Evolutionary conservation across 2,329 filamentous ascomycete genomes (phyloP).

Genomic region (Epichloe festucae): DNA sequence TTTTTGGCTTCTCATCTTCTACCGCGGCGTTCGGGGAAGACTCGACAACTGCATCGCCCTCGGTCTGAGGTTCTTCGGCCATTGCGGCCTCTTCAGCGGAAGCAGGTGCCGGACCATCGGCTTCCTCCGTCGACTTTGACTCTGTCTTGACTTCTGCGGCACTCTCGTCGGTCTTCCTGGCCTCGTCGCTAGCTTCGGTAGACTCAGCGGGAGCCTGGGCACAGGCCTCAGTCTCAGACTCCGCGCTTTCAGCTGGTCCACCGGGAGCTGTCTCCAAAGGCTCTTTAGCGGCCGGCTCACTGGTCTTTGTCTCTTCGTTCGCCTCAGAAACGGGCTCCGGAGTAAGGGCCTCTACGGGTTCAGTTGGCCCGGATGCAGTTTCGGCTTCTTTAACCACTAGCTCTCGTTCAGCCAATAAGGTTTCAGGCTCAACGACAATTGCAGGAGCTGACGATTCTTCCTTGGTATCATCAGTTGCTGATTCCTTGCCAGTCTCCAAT

Average conservation of each 20-base stretch:
- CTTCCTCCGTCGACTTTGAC: not conserved
- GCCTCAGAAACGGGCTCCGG: not conserved
- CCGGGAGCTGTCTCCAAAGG: not conserved
- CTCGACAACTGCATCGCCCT: not conserved
- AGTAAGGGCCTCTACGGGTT: not conserved
- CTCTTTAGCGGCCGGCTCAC: not conserved
- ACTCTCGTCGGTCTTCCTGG: not conserved
- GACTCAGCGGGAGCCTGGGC: not conserved
- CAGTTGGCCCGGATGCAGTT: not conserved
- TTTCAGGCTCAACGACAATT: not conserved
- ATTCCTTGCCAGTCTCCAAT: not conserved
- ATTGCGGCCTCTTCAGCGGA: conserved; percentile 1
- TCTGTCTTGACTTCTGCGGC: not conserved
- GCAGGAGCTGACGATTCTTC: not conserved
- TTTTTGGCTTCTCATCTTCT: not conserved
- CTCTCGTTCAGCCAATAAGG: not conserved
- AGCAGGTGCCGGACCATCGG: not conserved
- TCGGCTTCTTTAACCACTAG: not conserved
- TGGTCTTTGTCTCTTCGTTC: not conserved
- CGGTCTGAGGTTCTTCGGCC: not conserved
- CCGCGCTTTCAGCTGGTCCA: not conserved
- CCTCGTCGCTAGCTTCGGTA: not conserved
- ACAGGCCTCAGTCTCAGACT: not conserved
- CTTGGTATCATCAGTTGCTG: not conserved
- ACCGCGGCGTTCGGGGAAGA: not conserved